A percentile compares a stretch with the other conserved stretches of the same genome.
These are phyloP conservation scores for Sclerospora graminicola DNA, from an alignment of 352 stramenopile genomes.

Conservation along the genomic window DNA sequence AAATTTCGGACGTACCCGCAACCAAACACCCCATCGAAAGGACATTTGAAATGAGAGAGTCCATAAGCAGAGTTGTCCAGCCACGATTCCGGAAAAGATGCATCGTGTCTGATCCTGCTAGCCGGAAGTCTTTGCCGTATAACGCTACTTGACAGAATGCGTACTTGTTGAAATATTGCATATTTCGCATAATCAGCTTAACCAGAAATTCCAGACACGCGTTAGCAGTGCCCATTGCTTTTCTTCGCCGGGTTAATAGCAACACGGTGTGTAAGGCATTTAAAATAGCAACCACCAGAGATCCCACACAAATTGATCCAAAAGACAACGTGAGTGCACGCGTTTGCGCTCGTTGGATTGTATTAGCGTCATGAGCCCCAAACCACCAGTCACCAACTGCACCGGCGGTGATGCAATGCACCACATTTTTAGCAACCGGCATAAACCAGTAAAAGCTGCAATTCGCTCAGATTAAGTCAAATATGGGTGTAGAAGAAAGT, in stretches of 20 bases:
- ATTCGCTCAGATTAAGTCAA: background rate
- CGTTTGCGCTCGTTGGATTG: constrained; percentile 51
- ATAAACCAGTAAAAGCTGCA: constrained; percentile 77
- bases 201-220: constrained; percentile 79
- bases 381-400: constrained; percentile 84
- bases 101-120: constrained; percentile 67
- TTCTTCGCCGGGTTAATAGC: constrained; percentile 54
- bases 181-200: constrained; percentile 53
- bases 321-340: constrained; percentile 65
- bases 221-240: constrained; percentile 50
- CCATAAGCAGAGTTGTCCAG: constrained; percentile 71
- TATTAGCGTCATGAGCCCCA: constrained; percentile 56
- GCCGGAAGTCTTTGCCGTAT: constrained; percentile 78
- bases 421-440: constrained; percentile 74
- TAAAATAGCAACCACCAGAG: constrained; percentile 60
- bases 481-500: too few species aligned
- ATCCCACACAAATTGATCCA: constrained; percentile 78
- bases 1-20: constrained; percentile 37
- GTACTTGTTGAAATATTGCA: constrained; percentile 85
- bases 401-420: constrained; percentile 77
- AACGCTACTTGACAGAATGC: constrained; percentile 79
- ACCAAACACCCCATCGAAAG: constrained; percentile 64
- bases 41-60: constrained; percentile 71
- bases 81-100: constrained; percentile 70
- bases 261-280: constrained; percentile 59